A percentile compares a stretch with the other conserved stretches of the same genome.
Conservation (phyloP, 106 monocot species). For the Allium sativum region DNA sequence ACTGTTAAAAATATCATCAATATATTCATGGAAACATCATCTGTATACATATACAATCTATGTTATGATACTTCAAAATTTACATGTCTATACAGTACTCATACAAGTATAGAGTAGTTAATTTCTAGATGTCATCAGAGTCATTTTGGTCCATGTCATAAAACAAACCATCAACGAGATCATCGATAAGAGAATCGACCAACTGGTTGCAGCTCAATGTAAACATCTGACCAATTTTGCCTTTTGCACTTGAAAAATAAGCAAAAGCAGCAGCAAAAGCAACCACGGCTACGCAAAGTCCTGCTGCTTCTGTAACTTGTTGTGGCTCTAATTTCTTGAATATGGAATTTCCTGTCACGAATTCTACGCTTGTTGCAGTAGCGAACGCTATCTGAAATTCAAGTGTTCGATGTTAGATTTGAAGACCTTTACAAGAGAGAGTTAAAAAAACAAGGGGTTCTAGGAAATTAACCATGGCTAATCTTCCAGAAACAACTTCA, state of each 20-base stretch:
- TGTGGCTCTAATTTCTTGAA: conserved; percentile 82
- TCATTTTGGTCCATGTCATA: conserved; percentile 52
- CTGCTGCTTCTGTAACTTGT: conserved; percentile 63
- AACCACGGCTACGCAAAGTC: conserved; percentile 49
- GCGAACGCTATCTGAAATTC: conserved; percentile 64
- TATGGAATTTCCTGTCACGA: conserved; percentile 68
- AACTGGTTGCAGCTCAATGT: conserved; percentile 67
- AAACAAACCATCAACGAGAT: conserved; percentile 79
- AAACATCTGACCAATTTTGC: conserved; percentile 54
- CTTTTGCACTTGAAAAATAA: conserved; percentile 50
- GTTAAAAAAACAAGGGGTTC: not conserved
- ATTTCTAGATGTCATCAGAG: conserved; percentile 26
- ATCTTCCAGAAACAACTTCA: conserved; percentile 84
- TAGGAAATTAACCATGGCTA: conserved; percentile 63
- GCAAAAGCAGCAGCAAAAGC: conserved; percentile 63
- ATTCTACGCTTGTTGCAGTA: conserved; percentile 46
- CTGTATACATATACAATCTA: too few relatives aligned
- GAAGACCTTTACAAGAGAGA: not conserved
- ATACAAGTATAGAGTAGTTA: too few relatives aligned
- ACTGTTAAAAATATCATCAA: too few relatives aligned
- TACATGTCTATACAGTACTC: too few relatives aligned
- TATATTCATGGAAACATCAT: too few relatives aligned
- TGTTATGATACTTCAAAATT: too few relatives aligned
- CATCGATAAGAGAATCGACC: conserved; percentile 86
- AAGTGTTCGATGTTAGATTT: not conserved